Evolutionary conservation across 2,329 filamentous ascomycete genomes (phyloP), one percentile per base, ranked within the genome.

Genomic region (Diaporthe ilicicola): DNA sequence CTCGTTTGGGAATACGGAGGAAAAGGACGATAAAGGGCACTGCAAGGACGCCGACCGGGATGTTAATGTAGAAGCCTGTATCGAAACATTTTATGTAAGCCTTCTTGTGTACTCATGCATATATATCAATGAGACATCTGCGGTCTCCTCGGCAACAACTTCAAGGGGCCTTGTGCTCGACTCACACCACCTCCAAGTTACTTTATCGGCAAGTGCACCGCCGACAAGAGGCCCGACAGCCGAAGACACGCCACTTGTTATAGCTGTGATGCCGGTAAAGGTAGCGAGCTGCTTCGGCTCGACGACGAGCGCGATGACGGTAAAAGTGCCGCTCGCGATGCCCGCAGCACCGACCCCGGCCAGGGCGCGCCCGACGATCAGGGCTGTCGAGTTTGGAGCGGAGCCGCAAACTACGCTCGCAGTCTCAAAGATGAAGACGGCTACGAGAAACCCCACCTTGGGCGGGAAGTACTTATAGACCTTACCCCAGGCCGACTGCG

Each of bases 191-290:
- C 67, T 29, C 67, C 67, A 70, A 19, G 75, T 74, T 48, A 78
- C 76, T 32, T 83, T 78, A 39, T 87, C 82, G 2, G 85, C 84
- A 55, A 88, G 85, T 13, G 77, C 85, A 24, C 86, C 86, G 7
- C 86, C 86, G 13, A 87, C 78, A 8, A 88, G 76, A 12, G 86
- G 86, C 0, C 86, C 86, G 13, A 39, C 3, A 2, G 83, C 82
- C 12, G 87, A 84, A 42, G 73, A 76, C 13, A 84, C 83, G 54
- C 85, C 78, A 17, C 83, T 83, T 71, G 81, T 85, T 76, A 84
- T 84, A 59, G 77, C 79, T 27, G 80, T 80, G 53, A 85, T 78
- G 67, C 83, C 83, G 24, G 72, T 76, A 71, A 76, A 78, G 13
- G 77, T 37, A 22, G 77, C 76, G 0, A 74, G 72, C n/a, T 74